Conservation (phyloP, 2,329 filamentous ascomycete species). For the Hymenoscyphus occultus region DNA sequence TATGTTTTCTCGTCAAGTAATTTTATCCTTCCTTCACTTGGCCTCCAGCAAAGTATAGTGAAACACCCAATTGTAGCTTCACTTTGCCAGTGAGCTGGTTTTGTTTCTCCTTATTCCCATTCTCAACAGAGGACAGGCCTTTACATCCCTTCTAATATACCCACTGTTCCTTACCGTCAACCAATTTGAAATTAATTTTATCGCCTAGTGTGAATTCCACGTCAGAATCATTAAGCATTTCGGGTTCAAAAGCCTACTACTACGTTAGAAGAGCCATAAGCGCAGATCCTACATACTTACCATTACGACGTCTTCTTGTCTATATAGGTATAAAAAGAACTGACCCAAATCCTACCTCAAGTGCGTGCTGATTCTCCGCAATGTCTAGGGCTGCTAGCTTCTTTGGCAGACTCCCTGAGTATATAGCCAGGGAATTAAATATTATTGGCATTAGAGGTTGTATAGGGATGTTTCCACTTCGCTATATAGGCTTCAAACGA, state of each 20-base stretch:
- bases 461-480: too few relatives aligned
- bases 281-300: conserved; percentile 4
- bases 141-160: conserved; percentile 17
- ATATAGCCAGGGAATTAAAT: background rate
- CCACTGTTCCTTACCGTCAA: conserved; percentile 13
- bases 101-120: conserved; percentile 6
- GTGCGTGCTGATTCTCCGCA: too few relatives aligned
- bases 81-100: conserved; percentile 9
- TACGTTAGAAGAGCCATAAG: conserved; percentile 11
- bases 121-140: conserved; percentile 8
- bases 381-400: too few relatives aligned
- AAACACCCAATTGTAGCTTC: background rate
- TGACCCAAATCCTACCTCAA: too few relatives aligned
- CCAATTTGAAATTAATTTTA: conserved; percentile 7
- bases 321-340: background rate
- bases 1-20: conserved; percentile 5
- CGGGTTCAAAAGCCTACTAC: conserved; percentile 14
- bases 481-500: too few relatives aligned
- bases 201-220: conserved; percentile 5
- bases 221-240: conserved; percentile 6
- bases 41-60: conserved; percentile 10
- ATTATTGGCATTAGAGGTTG: too few relatives aligned
- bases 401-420: too few relatives aligned
- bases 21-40: conserved; percentile 14
- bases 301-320: conserved; percentile 8